phyloP scores from a whole-genome alignment of 352 stramenopile species.

The Pythium pyrilobum region DNA sequence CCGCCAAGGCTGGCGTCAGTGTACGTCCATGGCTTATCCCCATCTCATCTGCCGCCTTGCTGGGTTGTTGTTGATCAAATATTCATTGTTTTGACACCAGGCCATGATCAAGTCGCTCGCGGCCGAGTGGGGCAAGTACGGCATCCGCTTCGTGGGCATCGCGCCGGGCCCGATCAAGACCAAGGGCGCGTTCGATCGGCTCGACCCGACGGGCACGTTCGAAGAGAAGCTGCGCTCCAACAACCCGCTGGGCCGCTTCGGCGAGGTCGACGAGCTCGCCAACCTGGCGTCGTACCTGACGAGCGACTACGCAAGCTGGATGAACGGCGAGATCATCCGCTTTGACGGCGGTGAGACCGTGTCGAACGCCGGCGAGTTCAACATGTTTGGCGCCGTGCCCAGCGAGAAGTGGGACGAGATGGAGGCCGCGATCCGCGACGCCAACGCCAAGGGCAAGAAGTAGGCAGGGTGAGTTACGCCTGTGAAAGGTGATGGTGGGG shows the following conservation, averaged over 20 bases:
- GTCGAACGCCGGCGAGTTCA: constrained; percentile 71
- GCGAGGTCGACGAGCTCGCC: constrained; percentile 70
- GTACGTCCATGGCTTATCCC: constrained; percentile 16
- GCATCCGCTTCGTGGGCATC: constrained; percentile 95
- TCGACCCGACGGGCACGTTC: constrained; percentile 69
- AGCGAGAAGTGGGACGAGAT: constrained; percentile 73
- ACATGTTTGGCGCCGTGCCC: constrained; percentile 60
- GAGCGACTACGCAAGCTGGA: constrained; percentile 78
- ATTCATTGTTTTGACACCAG: constrained; percentile 36
- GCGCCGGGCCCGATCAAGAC: constrained; percentile 94
- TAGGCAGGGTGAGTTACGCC: not conserved
- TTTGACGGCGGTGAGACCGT: constrained; percentile 81
- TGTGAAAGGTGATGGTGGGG: not conserved
- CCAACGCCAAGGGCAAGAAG: constrained; percentile 63
- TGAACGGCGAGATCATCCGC: constrained; percentile 77
- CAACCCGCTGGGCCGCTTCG: constrained; percentile 70
- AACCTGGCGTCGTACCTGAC: constrained; percentile 75
- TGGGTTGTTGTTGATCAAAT: not conserved
- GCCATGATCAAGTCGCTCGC: constrained; percentile 94
- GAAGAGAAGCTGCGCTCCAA: constrained; percentile 58
- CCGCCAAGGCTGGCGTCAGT: constrained; percentile 94
- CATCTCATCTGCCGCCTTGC: too few relatives aligned
- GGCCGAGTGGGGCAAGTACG: constrained; percentile 95
- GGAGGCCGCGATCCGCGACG: constrained; percentile 48
- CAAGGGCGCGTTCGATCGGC: constrained; percentile 73